phyloP scores from a whole-genome alignment of 2,329 filamentous ascomycete species.

The Chrysoporthe austroafricana region DNA sequence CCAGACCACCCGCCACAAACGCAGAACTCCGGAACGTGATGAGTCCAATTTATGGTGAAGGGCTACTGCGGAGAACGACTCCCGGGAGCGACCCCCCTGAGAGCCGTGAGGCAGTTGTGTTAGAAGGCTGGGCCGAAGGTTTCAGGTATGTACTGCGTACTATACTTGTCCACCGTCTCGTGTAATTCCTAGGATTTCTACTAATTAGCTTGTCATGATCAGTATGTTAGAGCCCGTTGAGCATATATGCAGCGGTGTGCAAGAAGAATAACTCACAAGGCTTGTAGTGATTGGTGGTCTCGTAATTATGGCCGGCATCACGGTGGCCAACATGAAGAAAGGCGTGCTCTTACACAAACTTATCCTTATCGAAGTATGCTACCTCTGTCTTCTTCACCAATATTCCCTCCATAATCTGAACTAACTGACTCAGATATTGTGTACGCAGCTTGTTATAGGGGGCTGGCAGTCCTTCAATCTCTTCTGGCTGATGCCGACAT shows the following conservation, averaged over 20 bases:
- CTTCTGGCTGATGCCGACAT: constrained; percentile 44
- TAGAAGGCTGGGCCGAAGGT: constrained; percentile 28
- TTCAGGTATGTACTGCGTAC: constrained; percentile 21
- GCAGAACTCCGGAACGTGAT: background rate
- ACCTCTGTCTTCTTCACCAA: constrained; percentile 54
- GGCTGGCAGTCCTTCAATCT: constrained; percentile 38
- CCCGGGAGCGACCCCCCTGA: constrained; percentile 12
- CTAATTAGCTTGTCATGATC: background rate
- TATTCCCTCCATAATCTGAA: constrained; percentile 50
- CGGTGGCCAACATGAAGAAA: constrained; percentile 52
- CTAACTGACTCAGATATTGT: constrained; percentile 28
- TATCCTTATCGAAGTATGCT: constrained; percentile 50
- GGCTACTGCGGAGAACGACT: constrained; percentile 8
- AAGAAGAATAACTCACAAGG: background rate
- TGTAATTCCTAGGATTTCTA: background rate
- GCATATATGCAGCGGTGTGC: background rate
- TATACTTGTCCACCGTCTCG: background rate
- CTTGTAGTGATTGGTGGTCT: constrained; percentile 48
- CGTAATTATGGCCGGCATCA: constrained; percentile 52
- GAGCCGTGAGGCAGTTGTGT: constrained; percentile 14
- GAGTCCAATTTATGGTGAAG: constrained; percentile 18
- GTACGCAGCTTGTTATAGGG: constrained; percentile 23
- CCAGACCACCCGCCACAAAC: background rate
- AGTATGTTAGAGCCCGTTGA: constrained; percentile 13
- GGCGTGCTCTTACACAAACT: constrained; percentile 53